Evolutionary conservation across 129 eudicot genomes (phyloP).

Genomic region (Flaveria sonorensis): DNA sequence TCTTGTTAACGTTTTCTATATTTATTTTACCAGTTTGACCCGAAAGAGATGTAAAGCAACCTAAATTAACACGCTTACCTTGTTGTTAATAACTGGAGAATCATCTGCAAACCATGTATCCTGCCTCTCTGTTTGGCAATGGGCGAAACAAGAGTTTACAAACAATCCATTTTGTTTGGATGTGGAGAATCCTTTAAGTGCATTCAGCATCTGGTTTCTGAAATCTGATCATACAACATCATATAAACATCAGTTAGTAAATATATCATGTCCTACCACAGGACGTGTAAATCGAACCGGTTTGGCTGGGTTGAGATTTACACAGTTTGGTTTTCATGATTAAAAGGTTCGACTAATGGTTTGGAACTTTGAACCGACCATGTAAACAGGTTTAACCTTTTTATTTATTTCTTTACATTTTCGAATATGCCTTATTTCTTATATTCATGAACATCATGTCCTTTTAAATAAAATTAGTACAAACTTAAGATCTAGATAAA

Average conservation of each 20-base stretch:
- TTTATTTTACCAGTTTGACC: background rate
- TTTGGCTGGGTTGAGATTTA: background rate
- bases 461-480: background rate
- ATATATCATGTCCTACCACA: background rate
- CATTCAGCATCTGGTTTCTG: slow-evolving; percentile 68
- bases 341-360: background rate
- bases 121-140: slow-evolving; percentile 94
- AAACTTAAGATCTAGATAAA: background rate
- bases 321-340: background rate
- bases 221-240: slow-evolving; percentile 54
- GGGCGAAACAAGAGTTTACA: slow-evolving; percentile 85
- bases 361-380: background rate
- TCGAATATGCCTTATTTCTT: background rate
- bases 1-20: background rate
- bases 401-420: background rate
- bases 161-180: slow-evolving; percentile 66
- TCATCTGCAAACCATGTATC: slow-evolving; percentile 83
- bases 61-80: slow-evolving; percentile 42
- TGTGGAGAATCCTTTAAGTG: slow-evolving; percentile 53
- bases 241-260: background rate
- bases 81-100: slow-evolving; percentile 63
- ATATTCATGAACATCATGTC: background rate
- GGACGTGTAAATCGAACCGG: background rate
- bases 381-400: background rate
- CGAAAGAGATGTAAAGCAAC: background rate